These are phyloP conservation scores for Musa troglodytarum DNA, from an alignment of 176 grass and related monocot species.

Conservation along the genomic window DNA sequence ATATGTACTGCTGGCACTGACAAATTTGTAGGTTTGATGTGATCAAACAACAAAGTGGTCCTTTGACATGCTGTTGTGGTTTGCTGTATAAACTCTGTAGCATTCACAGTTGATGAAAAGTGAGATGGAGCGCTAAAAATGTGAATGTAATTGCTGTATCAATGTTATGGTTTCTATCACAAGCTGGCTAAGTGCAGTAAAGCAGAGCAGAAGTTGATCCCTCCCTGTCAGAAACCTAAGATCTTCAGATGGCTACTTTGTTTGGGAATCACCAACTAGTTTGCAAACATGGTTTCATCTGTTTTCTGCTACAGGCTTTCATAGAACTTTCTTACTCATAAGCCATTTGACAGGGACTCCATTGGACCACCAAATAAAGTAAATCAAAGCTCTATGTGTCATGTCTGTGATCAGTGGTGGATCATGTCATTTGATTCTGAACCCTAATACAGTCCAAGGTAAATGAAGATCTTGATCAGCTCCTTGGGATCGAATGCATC, in stretches of 20 bases:
- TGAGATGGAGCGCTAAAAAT: no score
- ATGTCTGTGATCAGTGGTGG: neutral
- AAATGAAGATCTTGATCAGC: neutral
- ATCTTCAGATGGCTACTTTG: neutral
- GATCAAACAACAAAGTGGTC: no score
- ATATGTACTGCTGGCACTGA: no score
- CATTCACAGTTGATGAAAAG: no score
- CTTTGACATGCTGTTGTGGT: no score
- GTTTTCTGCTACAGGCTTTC: neutral
- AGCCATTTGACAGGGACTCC: neutral
- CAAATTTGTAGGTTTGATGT: no score
- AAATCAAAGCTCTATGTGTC: neutral
- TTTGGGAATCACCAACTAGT: neutral
- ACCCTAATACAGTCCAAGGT: neutral
- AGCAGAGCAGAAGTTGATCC: neutral
- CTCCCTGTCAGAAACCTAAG: neutral
- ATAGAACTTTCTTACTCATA: neutral
- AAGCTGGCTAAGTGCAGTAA: neutral
- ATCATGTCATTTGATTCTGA: neutral
- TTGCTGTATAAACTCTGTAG: no score
- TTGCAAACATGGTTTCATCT: neutral
- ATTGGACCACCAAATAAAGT: neutral
- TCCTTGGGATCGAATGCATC: neutral
- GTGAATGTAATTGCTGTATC: no score
- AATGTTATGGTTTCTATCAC: neutral